These are phyloP conservation scores for Hymenoscyphus fructigenus DNA, from an alignment of 2,329 filamentous ascomycete species.

Conservation along the genomic window DNA sequence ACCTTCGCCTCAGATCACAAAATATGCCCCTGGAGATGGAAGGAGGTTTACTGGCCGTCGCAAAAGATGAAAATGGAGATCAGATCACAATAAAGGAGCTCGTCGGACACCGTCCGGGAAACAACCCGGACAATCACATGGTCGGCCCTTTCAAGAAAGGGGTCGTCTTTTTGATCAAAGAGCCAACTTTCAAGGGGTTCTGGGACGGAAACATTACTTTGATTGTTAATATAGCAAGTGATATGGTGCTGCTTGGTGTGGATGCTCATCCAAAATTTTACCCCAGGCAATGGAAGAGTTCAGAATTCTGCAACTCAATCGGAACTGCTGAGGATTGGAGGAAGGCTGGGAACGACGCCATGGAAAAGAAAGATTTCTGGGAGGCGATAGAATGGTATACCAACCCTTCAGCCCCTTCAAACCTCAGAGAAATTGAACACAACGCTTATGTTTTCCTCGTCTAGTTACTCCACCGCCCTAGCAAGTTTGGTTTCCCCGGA, in stretches of 20 bases:
- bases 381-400: not conserved
- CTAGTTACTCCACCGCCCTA: not conserved
- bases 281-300: not conserved
- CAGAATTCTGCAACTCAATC: not conserved
- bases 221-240: not conserved
- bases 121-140: not conserved
- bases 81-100: not conserved
- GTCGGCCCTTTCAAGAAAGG: not conserved
- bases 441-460: not conserved
- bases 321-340: not conserved
- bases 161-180: not conserved
- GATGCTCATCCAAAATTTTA: not conserved
- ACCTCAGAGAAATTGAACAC: no score
- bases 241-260: not conserved
- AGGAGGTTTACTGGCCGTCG: not conserved
- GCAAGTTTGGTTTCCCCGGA: not conserved
- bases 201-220: not conserved
- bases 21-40: not conserved
- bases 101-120: not conserved
- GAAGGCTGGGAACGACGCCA: not conserved
- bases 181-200: not conserved
- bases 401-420: not conserved
- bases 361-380: not conserved
- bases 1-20: conserved; percentile 32
- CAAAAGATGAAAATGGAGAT: not conserved